Evolutionary conservation across 2,329 filamentous ascomycete species (phyloP).

Genomic region (Colletotrichum sojae): DNA sequence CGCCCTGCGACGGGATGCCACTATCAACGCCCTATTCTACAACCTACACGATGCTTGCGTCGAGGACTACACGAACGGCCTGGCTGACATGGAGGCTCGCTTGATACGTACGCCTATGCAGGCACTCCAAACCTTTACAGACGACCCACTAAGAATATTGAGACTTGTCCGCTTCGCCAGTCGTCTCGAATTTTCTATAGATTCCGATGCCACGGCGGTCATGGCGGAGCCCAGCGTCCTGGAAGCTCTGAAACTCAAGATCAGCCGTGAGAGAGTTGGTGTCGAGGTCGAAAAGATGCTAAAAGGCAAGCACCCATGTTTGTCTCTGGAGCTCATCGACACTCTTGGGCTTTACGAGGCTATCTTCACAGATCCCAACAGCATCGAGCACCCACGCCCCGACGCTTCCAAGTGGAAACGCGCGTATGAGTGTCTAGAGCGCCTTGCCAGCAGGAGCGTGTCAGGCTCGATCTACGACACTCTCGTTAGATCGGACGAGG

Average conservation of each 20-base stretch:
- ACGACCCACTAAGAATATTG: conserved; percentile 90
- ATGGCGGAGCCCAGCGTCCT: conserved; percentile 89
- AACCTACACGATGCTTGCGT: conserved; percentile 85
- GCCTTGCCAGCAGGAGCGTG: conserved; percentile 60
- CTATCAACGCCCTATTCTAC: conserved; percentile 96
- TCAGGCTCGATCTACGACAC: conserved; percentile 64
- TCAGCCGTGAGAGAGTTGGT: conserved; percentile 91
- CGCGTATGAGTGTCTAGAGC: conserved; percentile 75
- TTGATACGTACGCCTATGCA: conserved; percentile 89
- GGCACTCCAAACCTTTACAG: conserved; percentile 92
- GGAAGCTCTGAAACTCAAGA: conserved; percentile 85
- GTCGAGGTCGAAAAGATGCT: conserved; percentile 94
- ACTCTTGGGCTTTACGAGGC: conserved; percentile 77
- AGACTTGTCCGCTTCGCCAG: conserved; percentile 92
- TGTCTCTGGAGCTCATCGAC: conserved; percentile 76
- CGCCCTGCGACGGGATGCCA: conserved; percentile 89
- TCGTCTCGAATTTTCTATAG: conserved; percentile 84
- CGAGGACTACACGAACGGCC: conserved; percentile 88
- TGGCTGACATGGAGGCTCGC: conserved; percentile 79
- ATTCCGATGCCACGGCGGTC: conserved; percentile 74
- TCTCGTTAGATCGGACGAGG: conserved; percentile 75
- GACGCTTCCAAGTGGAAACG: conserved; percentile 72
- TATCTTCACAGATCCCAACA: conserved; percentile 79
- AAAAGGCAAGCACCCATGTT: conserved; percentile 73
- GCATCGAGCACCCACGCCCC: conserved; percentile 66